Evolutionary conservation across 176 grass and related monocot genomes (phyloP), one percentile per base, ranked within the genome.

Genomic region (Bolboschoenus planiculmis): DNA sequence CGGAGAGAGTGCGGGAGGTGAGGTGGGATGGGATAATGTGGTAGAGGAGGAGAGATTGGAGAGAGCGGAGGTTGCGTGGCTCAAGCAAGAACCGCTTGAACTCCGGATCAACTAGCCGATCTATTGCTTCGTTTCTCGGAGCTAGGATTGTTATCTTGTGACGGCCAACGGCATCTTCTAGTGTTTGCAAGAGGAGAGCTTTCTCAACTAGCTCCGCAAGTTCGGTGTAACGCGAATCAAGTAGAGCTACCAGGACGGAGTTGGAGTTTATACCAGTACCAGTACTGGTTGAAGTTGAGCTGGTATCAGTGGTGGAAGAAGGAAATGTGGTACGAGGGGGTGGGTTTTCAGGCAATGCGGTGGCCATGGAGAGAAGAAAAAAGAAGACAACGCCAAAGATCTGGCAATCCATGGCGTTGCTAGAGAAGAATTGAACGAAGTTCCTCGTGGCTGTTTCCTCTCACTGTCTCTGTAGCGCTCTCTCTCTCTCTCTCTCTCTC

Each of bases 11-110:
- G 1, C 0, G 61, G 0, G 85, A 62, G 15, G 86, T 85, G 36
- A 88, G 88, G 42, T 80, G 89, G 2, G 89, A n/a, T 1, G 89
- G 91, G 56, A 93, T 85, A 64, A 88, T 78, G 84, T 93, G 92
- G 87, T 71, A 94, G 80, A 94, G 92, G 11, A 94, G 88, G 34
- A 94, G 85, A 35, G 87, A 84, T 78, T 94, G 92, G n/a, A 94
- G 92, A 13, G 92, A 91, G 2, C 4, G 57, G 18, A 91, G 88
- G 60, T 91, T 91, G 4, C 89, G 86, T 4, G 89, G 89, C 71
- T 91, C 89, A 10, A 91, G 89, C 2, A 91, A 64, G 79, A 91
- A 91, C 26, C 86, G 83, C 86, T 86, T 86, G 80, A 91, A 84
- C 51, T 91, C 83, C 10, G 86, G 80, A 48, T 88, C 73, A 5